Percentiles rank a stretch among this genome's conserved stretches.
phyloP scores from a whole-genome alignment of 2,329 filamentous ascomycete genomes.

The Beauveria sp. region DNA sequence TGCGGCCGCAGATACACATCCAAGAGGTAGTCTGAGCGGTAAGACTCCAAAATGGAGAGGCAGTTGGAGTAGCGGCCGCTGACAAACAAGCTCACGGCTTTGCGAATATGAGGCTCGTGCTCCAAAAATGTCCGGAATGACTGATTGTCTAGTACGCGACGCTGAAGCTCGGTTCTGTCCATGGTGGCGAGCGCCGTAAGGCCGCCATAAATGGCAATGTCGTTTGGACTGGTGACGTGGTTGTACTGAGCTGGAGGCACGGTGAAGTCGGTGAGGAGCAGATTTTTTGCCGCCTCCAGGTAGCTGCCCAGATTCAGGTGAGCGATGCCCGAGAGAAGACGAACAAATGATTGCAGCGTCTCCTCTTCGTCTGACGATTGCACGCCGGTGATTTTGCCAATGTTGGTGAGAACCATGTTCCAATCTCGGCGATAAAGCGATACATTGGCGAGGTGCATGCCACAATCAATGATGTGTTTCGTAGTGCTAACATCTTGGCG shows the following conservation, averaged over 20 bases:
- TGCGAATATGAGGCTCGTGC: conserved; percentile 86
- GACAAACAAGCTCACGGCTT: conserved; percentile 82
- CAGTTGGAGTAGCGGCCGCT: conserved; percentile 84
- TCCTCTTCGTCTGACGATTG: conserved; percentile 39
- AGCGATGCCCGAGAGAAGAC: conserved; percentile 43
- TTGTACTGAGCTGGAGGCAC: conserved; percentile 49
- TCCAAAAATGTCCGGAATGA: conserved; percentile 84
- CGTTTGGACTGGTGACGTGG: conserved; percentile 71
- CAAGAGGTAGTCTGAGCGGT: conserved; percentile 79
- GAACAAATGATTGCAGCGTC: conserved; percentile 41
- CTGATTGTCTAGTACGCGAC: conserved; percentile 67
- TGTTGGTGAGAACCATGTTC: conserved; percentile 53
- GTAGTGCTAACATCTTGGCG: conserved; percentile 79
- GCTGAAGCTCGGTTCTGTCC: conserved; percentile 68
- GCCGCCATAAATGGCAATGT: conserved; percentile 86
- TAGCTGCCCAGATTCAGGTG: conserved; percentile 39
- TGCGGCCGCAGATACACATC: conserved; percentile 79
- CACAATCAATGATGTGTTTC: conserved; percentile 77
- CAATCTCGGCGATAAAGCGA: conserved; percentile 73
- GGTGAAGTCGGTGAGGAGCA: conserved; percentile 56
- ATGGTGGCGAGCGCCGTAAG: conserved; percentile 86
- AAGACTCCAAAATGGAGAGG: conserved; percentile 71
- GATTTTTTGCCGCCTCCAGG: conserved; percentile 59
- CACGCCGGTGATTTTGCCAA: conserved; percentile 55
- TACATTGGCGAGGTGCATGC: conserved; percentile 68